Percentiles rank a stretch among this genome's conserved stretches.
These are phyloP conservation scores for Acrocalymma vagum DNA, from an alignment of 2,329 filamentous ascomycete genomes.

Conservation along the genomic window DNA sequence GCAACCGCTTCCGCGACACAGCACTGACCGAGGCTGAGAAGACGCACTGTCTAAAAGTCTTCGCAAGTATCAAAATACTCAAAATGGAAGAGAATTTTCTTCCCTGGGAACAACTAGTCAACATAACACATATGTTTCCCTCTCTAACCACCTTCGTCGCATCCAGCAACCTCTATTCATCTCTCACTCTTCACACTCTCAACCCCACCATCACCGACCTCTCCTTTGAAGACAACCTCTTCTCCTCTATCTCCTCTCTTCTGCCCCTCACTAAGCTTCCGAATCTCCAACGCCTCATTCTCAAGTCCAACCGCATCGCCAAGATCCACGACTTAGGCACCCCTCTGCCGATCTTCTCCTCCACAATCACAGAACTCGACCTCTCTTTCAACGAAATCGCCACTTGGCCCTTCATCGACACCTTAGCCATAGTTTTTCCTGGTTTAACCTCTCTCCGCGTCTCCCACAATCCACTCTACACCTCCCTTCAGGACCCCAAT, in stretches of 20 bases:
- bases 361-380: constrained; percentile 51
- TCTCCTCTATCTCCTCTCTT: constrained; percentile 67
- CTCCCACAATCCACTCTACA: constrained; percentile 85
- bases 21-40: constrained; percentile 31
- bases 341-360: constrained; percentile 32
- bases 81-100: constrained; percentile 59
- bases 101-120: constrained; percentile 46
- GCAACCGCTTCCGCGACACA: constrained; percentile 71
- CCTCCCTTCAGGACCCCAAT: constrained; percentile 57
- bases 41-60: constrained; percentile 32
- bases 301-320: constrained; percentile 80
- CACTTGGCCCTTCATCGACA: constrained; percentile 78
- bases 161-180: constrained; percentile 48
- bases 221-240: constrained; percentile 76
- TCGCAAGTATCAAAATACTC: constrained; percentile 53
- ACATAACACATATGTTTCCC: constrained; percentile 61
- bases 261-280: constrained; percentile 67
- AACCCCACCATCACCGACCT: constrained; percentile 66
- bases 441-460: constrained; percentile 78
- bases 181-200: constrained; percentile 48
- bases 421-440: constrained; percentile 73
- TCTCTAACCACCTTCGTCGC: constrained; percentile 61
- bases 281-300: constrained; percentile 58
- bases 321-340: constrained; percentile 36
- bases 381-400: constrained; percentile 55